phyloP scores from a whole-genome alignment of 2,329 filamentous ascomycete genomes.

The Thelonectria rubi region DNA sequence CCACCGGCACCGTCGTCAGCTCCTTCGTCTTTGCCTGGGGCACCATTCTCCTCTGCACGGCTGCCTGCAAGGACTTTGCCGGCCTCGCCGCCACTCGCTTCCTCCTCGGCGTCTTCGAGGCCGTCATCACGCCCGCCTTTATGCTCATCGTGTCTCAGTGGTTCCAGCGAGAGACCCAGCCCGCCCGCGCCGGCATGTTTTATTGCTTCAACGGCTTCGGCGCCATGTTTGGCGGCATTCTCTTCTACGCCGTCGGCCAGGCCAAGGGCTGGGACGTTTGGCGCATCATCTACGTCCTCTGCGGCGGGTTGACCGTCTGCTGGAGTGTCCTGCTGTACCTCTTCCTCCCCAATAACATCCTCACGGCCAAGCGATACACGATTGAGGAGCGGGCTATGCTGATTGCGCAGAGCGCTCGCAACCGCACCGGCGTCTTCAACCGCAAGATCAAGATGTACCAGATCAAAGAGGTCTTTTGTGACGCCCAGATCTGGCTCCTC shows the following conservation, averaged over 20 bases:
- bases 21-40: conserved; percentile 50
- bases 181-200: conserved; percentile 54
- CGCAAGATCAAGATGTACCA: conserved; percentile 59
- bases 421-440: conserved; percentile 59
- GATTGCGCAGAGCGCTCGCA: conserved; percentile 67
- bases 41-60: conserved; percentile 55
- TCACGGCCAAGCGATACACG: conserved; percentile 45
- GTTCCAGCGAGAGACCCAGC: conserved; percentile 57
- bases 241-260: conserved; percentile 64
- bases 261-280: conserved; percentile 56
- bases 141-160: conserved; percentile 62
- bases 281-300: conserved; percentile 63
- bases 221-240: conserved; percentile 55
- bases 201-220: conserved; percentile 55
- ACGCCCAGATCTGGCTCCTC: conserved; percentile 62
- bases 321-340: conserved; percentile 56
- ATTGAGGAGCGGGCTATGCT: conserved; percentile 53
- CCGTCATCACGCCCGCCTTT: conserved; percentile 59
- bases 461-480: conserved; percentile 58
- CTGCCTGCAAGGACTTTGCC: conserved; percentile 52
- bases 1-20: conserved; percentile 48
- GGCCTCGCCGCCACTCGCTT: conserved; percentile 57
- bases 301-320: conserved; percentile 58
- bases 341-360: conserved; percentile 58
- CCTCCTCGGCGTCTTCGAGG: conserved; percentile 58